Conservation (phyloP, 805 yeast species). For the Saturnispora quitensis region DNA sequence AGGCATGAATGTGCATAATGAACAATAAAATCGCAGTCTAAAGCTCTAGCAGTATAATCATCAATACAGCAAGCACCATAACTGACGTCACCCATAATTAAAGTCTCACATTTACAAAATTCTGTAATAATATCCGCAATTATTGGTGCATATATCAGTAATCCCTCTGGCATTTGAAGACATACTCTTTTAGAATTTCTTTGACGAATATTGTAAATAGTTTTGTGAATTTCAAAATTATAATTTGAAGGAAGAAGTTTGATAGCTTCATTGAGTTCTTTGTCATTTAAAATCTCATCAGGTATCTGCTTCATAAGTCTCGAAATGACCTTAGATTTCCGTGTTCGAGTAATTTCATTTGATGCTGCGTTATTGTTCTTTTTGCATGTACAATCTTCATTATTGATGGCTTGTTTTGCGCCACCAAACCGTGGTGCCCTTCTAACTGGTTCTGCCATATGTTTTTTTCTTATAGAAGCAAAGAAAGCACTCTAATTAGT, state of each 20-base stretch:
- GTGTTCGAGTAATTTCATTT: slow-evolving; percentile 11
- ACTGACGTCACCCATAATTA: slow-evolving; percentile 97
- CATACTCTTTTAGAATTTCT: slow-evolving; percentile 75
- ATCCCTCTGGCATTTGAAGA: slow-evolving; percentile 95
- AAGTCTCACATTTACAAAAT: slow-evolving; percentile 76
- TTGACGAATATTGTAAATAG: slow-evolving; percentile 85
- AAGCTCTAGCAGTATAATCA: slow-evolving; percentile 85
- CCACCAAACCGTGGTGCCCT: slow-evolving; percentile 25
- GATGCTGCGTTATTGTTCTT: neutral
- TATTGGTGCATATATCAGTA: slow-evolving; percentile 77
- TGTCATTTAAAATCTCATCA: slow-evolving; percentile 67
- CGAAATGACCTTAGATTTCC: slow-evolving; percentile 34
- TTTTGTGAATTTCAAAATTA: slow-evolving; percentile 92
- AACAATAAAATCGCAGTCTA: slow-evolving; percentile 89
- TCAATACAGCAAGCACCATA: slow-evolving; percentile 99
- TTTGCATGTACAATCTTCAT: neutral
- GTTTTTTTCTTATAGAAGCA: too few species aligned
- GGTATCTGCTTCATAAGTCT: slow-evolving; percentile 83
- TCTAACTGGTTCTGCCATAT: slow-evolving; percentile 9
- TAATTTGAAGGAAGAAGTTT: slow-evolving; percentile 79
- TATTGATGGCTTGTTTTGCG: slow-evolving; percentile 9
- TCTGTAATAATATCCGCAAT: slow-evolving; percentile 90
- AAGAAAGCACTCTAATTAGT: neutral
- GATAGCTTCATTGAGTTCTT: slow-evolving; percentile 77
- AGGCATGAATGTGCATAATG: slow-evolving; percentile 97